phyloP scores from a whole-genome alignment of 192 early-diverging fungal species.

The Backusella westeae region DNA sequence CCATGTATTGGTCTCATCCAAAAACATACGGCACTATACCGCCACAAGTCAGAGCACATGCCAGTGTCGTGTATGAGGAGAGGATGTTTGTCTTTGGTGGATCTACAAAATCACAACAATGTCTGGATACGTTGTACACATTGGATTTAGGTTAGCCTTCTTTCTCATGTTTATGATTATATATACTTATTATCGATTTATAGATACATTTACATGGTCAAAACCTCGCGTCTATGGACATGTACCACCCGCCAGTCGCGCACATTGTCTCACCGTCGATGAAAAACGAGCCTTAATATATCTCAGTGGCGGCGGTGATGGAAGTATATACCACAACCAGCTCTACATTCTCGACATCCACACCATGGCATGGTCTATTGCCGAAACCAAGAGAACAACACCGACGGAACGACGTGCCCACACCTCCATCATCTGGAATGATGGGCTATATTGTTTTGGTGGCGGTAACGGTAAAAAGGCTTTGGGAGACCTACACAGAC shows the following conservation, averaged over 20 bases:
- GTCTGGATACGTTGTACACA: slow-evolving; percentile 73
- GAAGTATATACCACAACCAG: slow-evolving; percentile 75
- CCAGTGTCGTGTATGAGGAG: slow-evolving; percentile 70
- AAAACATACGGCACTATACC: slow-evolving; percentile 60
- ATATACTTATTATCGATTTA: not conserved
- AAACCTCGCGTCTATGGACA: slow-evolving; percentile 65
- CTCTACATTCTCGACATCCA: slow-evolving; percentile 77
- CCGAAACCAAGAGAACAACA: slow-evolving; percentile 43
- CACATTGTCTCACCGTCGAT: slow-evolving; percentile 72
- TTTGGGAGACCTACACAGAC: slow-evolving; percentile 73
- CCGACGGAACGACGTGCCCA: slow-evolving; percentile 80
- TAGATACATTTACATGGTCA: slow-evolving; percentile 82
- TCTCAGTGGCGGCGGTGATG: slow-evolving; percentile 87
- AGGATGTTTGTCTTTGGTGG: slow-evolving; percentile 85
- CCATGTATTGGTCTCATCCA: slow-evolving; percentile 75
- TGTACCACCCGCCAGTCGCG: slow-evolving; percentile 74
- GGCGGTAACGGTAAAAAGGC: slow-evolving; percentile 89
- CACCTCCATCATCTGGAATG: slow-evolving; percentile 69
- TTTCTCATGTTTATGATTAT: too few species aligned
- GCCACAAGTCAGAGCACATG: slow-evolving; percentile 72
- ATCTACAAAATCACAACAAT: slow-evolving; percentile 61
- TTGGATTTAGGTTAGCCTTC: slow-evolving; percentile 59
- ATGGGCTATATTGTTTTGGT: slow-evolving; percentile 75
- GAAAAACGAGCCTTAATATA: slow-evolving; percentile 54
- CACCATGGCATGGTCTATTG: slow-evolving; percentile 66